Percentiles rank a stretch among this genome's conserved stretches.
These are phyloP conservation scores for Colletotrichum sidae DNA, from an alignment of 2,329 filamentous ascomycete species.

Conservation along the genomic window DNA sequence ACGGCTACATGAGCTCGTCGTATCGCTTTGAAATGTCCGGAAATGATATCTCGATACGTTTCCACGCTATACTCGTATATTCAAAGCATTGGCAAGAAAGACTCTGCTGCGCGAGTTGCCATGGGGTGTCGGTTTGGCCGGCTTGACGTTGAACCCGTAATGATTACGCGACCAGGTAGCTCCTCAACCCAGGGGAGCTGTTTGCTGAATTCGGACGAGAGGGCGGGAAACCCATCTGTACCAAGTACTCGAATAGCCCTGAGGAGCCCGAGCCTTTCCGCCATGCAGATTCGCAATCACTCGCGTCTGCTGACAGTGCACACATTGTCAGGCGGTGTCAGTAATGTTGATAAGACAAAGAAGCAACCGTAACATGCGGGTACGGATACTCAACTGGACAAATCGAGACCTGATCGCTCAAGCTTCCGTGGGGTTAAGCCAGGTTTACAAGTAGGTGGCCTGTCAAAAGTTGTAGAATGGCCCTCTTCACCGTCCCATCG, in stretches of 20 bases:
- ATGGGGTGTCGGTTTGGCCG: not conserved
- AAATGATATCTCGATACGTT: too few relatives aligned
- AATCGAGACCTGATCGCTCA: slow-evolving; percentile 31
- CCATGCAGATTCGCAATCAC: too few relatives aligned
- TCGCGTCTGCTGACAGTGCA: too few relatives aligned
- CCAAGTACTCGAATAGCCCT: too few relatives aligned
- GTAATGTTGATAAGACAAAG: too few relatives aligned
- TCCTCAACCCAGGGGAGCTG: slow-evolving; percentile 19
- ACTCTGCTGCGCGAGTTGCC: not conserved
- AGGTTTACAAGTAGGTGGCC: slow-evolving; percentile 21
- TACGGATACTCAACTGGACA: slow-evolving; percentile 25
- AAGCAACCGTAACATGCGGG: not conserved
- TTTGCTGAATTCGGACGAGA: not conserved
- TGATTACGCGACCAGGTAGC: slow-evolving; percentile 20
- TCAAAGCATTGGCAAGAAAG: not conserved
- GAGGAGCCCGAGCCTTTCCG: too few relatives aligned
- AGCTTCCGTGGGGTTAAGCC: slow-evolving; percentile 35
- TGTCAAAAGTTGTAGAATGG: slow-evolving; percentile 25
- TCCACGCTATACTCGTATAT: too few relatives aligned
- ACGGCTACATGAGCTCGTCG: too few relatives aligned
- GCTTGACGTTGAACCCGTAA: not conserved
- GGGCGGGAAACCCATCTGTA: too few relatives aligned
- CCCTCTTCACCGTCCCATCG: slow-evolving; percentile 33
- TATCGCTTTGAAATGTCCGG: too few relatives aligned
- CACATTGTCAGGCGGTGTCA: too few relatives aligned